Evolutionary conservation across 1,139 yeast species (phyloP), one percentile per base, ranked within the genome.

Genomic region (Pichia sp.): DNA sequence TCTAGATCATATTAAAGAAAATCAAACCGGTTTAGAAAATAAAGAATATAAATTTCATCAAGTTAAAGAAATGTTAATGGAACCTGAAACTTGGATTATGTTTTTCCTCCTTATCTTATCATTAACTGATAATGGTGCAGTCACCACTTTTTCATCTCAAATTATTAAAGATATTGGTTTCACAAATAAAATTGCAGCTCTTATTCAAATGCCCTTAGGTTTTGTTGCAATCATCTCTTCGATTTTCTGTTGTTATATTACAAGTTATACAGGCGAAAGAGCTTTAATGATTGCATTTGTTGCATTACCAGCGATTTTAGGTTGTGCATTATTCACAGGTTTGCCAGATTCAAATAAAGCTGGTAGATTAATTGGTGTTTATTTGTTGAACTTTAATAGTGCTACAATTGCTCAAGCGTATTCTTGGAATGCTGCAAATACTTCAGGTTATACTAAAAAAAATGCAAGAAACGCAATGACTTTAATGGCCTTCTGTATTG

Each of bases 401-500:
- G 59, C 62, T 18, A 54, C 53, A 19, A 46, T 56, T 11, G 56
- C 60, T 8, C 43, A 80, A 81, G 58, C 67, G 8, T 65, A 68
- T 47, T 69, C 77, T 6, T 65, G 70, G 51, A 65, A 75, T 49
- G 68, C 81, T 18, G 69, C 78, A 9, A 84, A 84, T 60, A 77
- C 81, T 7, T 83, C 89, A 3, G 93, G 91, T n/a, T 56, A 57
- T 48, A 59, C 65, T 28, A 62, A 61, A 46, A 62, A 60, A 49
- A 51, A 78, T 45, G 77, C 82, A 8, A 76, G 79, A 34, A 82
- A 78, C 64, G 85, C 86, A 2, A 64, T 80, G 43, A 74, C 76
- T 42, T 74, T 84, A 66, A 71, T 84, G 47, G 63, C 57, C 0
- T 83, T 80, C 62, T 80, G 86, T 59, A 76, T 79, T 30, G 89